phyloP scores from a whole-genome alignment of 208 protist species.

The Acanthamoeba sp. region DNA sequence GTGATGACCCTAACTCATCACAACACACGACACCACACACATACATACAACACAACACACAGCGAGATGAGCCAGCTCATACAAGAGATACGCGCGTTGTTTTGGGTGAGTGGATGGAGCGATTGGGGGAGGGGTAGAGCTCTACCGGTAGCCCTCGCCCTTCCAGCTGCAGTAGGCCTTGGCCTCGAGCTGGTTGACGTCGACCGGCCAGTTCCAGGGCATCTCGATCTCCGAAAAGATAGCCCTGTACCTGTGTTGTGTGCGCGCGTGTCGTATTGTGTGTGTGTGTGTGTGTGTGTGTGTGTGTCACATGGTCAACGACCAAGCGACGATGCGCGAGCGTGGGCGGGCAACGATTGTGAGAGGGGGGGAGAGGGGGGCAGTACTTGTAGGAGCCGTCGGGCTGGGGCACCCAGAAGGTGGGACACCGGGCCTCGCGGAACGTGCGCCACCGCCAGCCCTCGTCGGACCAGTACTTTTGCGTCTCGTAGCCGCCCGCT shows the following conservation, averaged over 20 bases:
- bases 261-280: not conserved
- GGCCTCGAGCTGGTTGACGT: constrained; percentile 97
- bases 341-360: constrained; percentile 56
- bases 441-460: constrained; percentile 97
- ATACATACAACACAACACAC: not conserved
- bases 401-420: constrained; percentile 92
- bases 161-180: constrained; percentile 95
- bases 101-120: no score
- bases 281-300: no score
- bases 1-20: not conserved
- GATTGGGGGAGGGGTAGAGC: not conserved
- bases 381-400: constrained; percentile 8
- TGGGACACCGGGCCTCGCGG: constrained; percentile 93
- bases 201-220: constrained; percentile 96
- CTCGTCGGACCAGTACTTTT: constrained; percentile 96
- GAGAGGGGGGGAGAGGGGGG: not conserved
- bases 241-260: not conserved
- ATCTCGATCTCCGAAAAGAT: constrained; percentile 86
- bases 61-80: no score
- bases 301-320: not conserved
- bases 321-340: not conserved
- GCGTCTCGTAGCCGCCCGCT: constrained; percentile 93
- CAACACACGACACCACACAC: no score
- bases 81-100: no score
- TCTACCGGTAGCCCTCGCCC: constrained; percentile 46